A percentile compares a stretch with the other conserved stretches of the same genome.
phyloP scores from a whole-genome alignment of 2,329 filamentous ascomycete species.

The Aspergillus carbonarius region DNA sequence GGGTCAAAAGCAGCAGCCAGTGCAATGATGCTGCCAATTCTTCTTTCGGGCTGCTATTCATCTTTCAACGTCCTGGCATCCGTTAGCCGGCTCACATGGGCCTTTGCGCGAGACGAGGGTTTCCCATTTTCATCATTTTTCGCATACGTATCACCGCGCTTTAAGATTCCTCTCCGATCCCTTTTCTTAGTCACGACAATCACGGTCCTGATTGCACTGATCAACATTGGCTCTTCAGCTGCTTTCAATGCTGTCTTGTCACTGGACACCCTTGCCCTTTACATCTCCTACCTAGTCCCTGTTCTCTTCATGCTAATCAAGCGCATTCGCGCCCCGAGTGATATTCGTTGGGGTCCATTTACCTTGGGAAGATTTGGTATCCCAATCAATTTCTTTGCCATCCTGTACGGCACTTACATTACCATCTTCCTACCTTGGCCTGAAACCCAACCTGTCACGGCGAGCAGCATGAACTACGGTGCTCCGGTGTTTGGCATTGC shows the following conservation, averaged over 20 bases:
- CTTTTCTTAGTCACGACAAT: slow-evolving; percentile 27
- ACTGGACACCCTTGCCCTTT: slow-evolving; percentile 49
- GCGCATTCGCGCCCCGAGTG: slow-evolving; percentile 1
- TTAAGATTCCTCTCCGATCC: slow-evolving; percentile 43
- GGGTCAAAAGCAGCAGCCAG: not conserved
- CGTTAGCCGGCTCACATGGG: slow-evolving; percentile 43
- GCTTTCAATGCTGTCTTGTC: slow-evolving; percentile 57
- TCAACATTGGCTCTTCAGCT: slow-evolving; percentile 32
- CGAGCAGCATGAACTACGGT: slow-evolving; percentile 27
- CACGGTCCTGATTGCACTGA: slow-evolving; percentile 27
- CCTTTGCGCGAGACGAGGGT: slow-evolving; percentile 46
- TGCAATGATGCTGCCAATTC: not conserved
- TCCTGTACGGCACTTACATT: slow-evolving; percentile 24
- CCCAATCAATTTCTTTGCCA: slow-evolving; percentile 18
- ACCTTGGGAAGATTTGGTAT: slow-evolving; percentile 20
- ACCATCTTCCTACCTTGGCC: slow-evolving; percentile 27
- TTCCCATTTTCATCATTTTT: slow-evolving; percentile 37
- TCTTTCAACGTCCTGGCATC: slow-evolving; percentile 31
- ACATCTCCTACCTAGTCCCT: slow-evolving; percentile 51
- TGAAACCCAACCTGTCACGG: slow-evolving; percentile 21
- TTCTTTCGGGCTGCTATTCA: slow-evolving; percentile 5
- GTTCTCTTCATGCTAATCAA: slow-evolving; percentile 35
- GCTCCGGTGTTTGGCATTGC: slow-evolving; percentile 18
- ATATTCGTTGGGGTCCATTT: slow-evolving; percentile 19
- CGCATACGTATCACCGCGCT: slow-evolving; percentile 29